Evolutionary conservation across 768 basidiomycete species (phyloP), one percentile per base, ranked within the genome.

Genomic region (Lactarius quietus): DNA sequence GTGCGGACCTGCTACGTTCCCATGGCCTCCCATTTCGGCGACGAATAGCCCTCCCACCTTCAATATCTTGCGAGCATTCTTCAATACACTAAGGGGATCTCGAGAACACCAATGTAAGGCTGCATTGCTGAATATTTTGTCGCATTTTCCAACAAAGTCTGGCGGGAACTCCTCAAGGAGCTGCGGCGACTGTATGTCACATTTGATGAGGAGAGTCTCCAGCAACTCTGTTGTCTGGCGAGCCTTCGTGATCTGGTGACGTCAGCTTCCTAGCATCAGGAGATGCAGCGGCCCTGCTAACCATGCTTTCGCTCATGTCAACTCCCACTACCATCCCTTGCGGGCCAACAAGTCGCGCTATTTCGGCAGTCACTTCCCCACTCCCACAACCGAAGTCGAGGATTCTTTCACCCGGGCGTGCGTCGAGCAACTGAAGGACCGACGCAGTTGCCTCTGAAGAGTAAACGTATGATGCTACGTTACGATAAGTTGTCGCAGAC

Each of bases 51-150:
- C 92, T 0, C 89, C 88, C 1, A 80, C 81, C 69, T 85, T 91
- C 61, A 94, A 76, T 12, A 88, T 75, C 53, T 76, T 79, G 70
- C 82, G 83, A n/a, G 83, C 81, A 57, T 85, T 81, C 17, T 79
- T 74, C 12, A 93, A 73, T 10, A 93, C 92, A 1, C 83, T 86
- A 2, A 71, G 73, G 1, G 93, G 93, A 69, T 88, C 79, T 6
- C 77, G 76, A 74, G 91, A 93, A 76, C 92, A 94, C 93, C 92
- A 95, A 70, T 95, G 93, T 67, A 95, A 72, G 4, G 83, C 80
- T 0, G 93, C 90, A 67, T 89, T 92, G 60, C 86, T 88, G 77
- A 95, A 95, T 2, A 89, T 87, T 0, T 84, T 86, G 71, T 93
- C 89, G 67, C 86, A 91, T 55, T 78, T 78, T 31, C 75, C 77